Conservation (phyloP, 257 asterid genomes). For the Solanum pimpinellifolium region DNA sequence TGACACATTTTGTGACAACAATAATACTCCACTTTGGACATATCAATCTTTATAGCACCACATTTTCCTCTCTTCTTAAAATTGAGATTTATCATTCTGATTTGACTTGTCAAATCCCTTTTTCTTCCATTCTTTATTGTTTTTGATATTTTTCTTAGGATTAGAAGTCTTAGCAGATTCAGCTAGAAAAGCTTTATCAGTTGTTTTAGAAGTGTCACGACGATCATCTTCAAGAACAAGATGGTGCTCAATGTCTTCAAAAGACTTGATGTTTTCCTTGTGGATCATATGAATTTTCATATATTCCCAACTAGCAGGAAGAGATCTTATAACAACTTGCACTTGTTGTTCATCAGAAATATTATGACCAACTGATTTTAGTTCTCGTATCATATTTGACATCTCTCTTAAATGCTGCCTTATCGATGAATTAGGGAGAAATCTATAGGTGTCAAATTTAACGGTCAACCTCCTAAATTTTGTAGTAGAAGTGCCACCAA, state of each 20-base stretch:
- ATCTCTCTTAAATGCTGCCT: not conserved
- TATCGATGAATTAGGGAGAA: not conserved
- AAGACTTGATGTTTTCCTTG: not conserved
- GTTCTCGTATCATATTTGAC: not conserved
- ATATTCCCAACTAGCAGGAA: not conserved
- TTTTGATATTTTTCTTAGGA: too few species aligned
- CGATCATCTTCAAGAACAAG: not conserved
- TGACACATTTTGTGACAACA: too few species aligned
- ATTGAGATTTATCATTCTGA: too few species aligned
- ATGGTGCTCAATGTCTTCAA: not conserved
- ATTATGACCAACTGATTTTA: not conserved
- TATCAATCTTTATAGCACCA: too few species aligned
- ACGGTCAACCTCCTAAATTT: not conserved
- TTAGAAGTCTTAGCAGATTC: too few species aligned
- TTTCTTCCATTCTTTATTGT: too few species aligned
- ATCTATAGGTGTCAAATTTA: not conserved
- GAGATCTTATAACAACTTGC: not conserved
- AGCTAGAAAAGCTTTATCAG: too few species aligned
- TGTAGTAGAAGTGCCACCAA: not conserved
- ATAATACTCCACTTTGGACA: too few species aligned
- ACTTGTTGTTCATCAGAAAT: not conserved
- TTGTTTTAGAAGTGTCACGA: not conserved
- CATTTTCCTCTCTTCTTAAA: too few species aligned
- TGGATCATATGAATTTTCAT: not conserved
- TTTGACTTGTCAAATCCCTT: too few species aligned